These are phyloP conservation scores for Podospora conica DNA, from an alignment of 495 filamentous ascomycete species.

Conservation along the genomic window DNA sequence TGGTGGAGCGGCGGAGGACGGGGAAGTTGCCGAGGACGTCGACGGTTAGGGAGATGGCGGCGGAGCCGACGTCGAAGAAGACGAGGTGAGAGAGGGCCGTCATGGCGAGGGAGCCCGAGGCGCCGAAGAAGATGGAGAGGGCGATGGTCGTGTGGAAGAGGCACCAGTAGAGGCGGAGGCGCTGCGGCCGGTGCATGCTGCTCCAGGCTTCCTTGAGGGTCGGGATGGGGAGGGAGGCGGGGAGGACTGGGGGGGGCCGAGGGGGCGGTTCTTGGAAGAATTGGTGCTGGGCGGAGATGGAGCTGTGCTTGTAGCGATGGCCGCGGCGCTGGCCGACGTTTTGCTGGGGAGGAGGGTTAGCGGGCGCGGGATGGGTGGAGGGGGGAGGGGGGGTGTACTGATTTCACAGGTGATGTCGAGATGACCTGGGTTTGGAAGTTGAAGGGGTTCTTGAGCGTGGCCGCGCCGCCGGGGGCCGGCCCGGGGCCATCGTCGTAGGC, in stretches of 20 bases:
- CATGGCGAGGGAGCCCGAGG: constrained; percentile 81
- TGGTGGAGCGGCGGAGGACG: constrained; percentile 89
- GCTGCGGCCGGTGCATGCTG: constrained; percentile 84
- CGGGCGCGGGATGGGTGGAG: neutral
- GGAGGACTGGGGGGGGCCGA: constrained; percentile 77
- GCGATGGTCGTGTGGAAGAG: constrained; percentile 78
- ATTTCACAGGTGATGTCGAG: constrained; percentile 71
- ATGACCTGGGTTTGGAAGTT: constrained; percentile 87
- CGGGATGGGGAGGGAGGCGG: constrained; percentile 91
- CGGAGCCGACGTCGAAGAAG: constrained; percentile 88
- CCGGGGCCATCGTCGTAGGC: constrained; percentile 22
- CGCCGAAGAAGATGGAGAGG: constrained; percentile 74
- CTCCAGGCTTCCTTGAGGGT: constrained; percentile 77
- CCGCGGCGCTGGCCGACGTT: constrained; percentile 86
- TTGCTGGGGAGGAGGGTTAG: constrained; percentile 28
- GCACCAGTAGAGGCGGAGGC: constrained; percentile 78
- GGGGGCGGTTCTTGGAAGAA: constrained; percentile 94
- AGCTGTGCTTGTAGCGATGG: constrained; percentile 97
- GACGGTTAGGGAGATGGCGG: constrained; percentile 86
- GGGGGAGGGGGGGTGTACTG: constrained; percentile 48
- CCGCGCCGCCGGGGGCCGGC: constrained; percentile 28
- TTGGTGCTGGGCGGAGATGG: constrained; percentile 77
- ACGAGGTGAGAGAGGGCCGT: constrained; percentile 90
- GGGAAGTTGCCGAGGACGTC: constrained; percentile 94
- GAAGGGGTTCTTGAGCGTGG: constrained; percentile 59